These are phyloP conservation scores for Fusarium torreyae DNA, from an alignment of 2,329 filamentous ascomycete species.

Conservation along the genomic window DNA sequence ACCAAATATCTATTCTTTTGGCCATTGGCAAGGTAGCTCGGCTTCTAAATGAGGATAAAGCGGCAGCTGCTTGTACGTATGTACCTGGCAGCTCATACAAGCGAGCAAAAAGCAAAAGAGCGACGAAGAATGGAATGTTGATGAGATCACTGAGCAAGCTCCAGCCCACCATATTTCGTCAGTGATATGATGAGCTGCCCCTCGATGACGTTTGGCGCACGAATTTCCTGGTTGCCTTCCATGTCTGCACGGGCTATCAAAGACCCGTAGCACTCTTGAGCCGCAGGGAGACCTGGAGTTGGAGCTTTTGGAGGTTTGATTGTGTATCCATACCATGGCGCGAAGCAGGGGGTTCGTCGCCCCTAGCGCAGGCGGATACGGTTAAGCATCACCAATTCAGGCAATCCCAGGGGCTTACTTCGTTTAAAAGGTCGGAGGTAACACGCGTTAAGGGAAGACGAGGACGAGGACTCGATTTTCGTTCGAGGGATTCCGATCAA, in stretches of 20 bases:
- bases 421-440: slow-evolving; percentile 26
- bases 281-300: slow-evolving; percentile 34
- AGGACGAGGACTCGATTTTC: slow-evolving; percentile 15
- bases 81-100: slow-evolving; percentile 16
- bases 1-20: neutral
- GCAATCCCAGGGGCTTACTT: slow-evolving; percentile 36
- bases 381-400: slow-evolving; percentile 42
- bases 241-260: slow-evolving; percentile 17
- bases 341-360: slow-evolving; percentile 36
- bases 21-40: neutral
- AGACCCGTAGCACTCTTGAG: slow-evolving; percentile 21
- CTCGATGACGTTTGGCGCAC: slow-evolving; percentile 48
- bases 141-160: slow-evolving; percentile 39
- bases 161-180: slow-evolving; percentile 28
- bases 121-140: slow-evolving; percentile 32
- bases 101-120: slow-evolving; percentile 5
- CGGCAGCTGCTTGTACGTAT: slow-evolving; percentile 6
- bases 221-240: slow-evolving; percentile 25
- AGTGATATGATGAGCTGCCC: slow-evolving; percentile 34
- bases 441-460: slow-evolving; percentile 33
- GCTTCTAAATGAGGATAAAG: slow-evolving; percentile 6
- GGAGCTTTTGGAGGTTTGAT: slow-evolving; percentile 30
- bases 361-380: slow-evolving; percentile 45
- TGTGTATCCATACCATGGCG: slow-evolving; percentile 30
- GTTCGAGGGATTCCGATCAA: slow-evolving; percentile 5